These are phyloP conservation scores for Acidomyces sp. DNA, from an alignment of 495 filamentous ascomycete genomes.

Conservation along the genomic window DNA sequence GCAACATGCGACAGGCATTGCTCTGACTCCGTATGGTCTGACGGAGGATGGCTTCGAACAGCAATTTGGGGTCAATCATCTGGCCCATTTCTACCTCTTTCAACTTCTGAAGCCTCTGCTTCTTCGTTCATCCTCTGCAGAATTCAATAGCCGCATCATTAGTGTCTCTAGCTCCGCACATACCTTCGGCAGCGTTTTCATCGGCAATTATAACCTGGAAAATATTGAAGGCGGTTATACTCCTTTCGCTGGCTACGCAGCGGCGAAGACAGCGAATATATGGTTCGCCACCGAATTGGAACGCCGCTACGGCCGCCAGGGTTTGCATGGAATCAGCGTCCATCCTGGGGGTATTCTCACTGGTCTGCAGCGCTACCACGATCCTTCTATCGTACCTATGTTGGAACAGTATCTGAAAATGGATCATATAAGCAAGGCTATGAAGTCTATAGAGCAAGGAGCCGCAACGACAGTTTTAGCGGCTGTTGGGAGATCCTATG, in stretches of 20 bases:
- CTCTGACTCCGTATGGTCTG: slow-evolving; percentile 12
- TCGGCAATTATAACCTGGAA: slow-evolving; percentile 29
- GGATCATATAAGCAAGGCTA: slow-evolving; percentile 5
- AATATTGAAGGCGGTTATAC: slow-evolving; percentile 28
- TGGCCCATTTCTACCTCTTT: slow-evolving; percentile 41
- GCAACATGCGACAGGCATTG: slow-evolving; percentile 7
- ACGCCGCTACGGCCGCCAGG: slow-evolving; percentile 19
- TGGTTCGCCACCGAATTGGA: slow-evolving; percentile 25
- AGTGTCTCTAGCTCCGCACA: slow-evolving; percentile 32
- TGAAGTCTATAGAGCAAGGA: slow-evolving; percentile 22
- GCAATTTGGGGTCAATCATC: slow-evolving; percentile 39
- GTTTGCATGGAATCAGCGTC: slow-evolving; percentile 17
- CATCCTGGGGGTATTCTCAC: slow-evolving; percentile 23
- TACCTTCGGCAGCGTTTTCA: slow-evolving; percentile 17
- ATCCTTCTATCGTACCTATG: slow-evolving; percentile 1
- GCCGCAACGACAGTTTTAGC: slow-evolving; percentile 24
- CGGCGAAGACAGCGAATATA: slow-evolving; percentile 23
- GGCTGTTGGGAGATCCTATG: slow-evolving; percentile 22
- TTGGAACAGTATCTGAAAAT: slow-evolving; percentile 4
- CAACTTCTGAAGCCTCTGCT: slow-evolving; percentile 34
- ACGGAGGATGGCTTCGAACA: slow-evolving; percentile 36
- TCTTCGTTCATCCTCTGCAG: slow-evolving; percentile 28
- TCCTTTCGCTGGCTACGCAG: slow-evolving; percentile 24
- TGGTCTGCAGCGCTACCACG: slow-evolving; percentile 4
- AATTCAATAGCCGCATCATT: slow-evolving; percentile 34